Percentiles rank a stretch among this genome's conserved stretches.
phyloP scores from a whole-genome alignment of 2,329 filamentous ascomycete genomes.

The Massarina eburnea region DNA sequence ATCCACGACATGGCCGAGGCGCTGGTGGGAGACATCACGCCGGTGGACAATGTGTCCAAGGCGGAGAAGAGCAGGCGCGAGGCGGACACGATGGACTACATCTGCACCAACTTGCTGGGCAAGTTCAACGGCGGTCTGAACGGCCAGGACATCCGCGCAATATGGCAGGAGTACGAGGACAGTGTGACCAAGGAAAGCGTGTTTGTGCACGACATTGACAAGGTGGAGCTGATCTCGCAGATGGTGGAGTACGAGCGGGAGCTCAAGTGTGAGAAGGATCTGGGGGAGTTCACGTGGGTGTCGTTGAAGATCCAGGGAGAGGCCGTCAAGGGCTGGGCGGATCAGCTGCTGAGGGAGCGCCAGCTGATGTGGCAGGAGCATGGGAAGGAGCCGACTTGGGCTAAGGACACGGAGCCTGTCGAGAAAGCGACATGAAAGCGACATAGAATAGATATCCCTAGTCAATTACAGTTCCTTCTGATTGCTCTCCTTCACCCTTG shows the following conservation, averaged over 20 bases:
- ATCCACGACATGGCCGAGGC: conserved; percentile 98
- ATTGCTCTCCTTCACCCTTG: too few species aligned
- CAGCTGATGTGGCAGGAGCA: conserved; percentile 66
- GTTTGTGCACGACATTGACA: conserved; percentile 96
- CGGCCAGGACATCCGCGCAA: conserved; percentile 69
- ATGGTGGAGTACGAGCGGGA: conserved; percentile 94
- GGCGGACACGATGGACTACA: conserved; percentile 87
- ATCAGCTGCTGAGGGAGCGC: conserved; percentile 74
- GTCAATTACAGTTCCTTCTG: too few species aligned
- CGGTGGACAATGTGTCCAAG: conserved; percentile 82
- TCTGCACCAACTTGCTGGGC: conserved; percentile 72
- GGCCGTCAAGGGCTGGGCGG: conserved; percentile 80
- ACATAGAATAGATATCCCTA: too few species aligned
- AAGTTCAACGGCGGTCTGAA: conserved; percentile 70
- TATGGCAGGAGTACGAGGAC: conserved; percentile 97
- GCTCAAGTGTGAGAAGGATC: conserved; percentile 65
- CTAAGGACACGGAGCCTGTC: conserved; percentile 24
- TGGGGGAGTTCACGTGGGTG: conserved; percentile 86
- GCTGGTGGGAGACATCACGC: conserved; percentile 94
- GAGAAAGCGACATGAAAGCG: too few species aligned
- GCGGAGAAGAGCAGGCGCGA: conserved; percentile 87
- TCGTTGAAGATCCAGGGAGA: conserved; percentile 70
- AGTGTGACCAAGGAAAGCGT: conserved; percentile 77
- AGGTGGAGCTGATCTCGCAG: conserved; percentile 91
- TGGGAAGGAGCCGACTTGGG: conserved; percentile 38